Conservation (phyloP, 2,329 filamentous ascomycete species). For the Cryphonectria carpinicola region DNA sequence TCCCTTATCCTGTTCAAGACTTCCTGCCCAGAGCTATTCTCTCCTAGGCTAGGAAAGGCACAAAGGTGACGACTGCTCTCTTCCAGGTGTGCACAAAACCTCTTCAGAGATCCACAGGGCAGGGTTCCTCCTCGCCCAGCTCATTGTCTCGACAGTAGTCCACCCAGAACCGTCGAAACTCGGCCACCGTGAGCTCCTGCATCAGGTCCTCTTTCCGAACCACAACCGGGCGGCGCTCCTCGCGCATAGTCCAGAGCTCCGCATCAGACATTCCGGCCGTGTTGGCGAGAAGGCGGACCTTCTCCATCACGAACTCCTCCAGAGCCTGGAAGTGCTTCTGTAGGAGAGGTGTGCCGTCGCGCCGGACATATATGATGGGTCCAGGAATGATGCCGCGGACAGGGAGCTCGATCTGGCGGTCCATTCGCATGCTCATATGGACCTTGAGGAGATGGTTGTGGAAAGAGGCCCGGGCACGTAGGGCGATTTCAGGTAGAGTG, state of each 20-base stretch:
- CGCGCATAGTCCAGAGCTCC: neutral
- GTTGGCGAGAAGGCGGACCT: neutral
- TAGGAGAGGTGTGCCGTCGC: constrained; percentile 6
- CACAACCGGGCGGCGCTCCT: neutral
- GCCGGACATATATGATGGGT: constrained; percentile 5
- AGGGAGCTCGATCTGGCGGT: neutral
- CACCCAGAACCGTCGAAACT: neutral
- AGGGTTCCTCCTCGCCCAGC: neutral
- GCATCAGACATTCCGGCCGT: neutral
- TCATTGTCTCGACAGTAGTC: neutral
- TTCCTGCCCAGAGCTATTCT: no score
- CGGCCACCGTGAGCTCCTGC: neutral
- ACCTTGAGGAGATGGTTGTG: neutral
- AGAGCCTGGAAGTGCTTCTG: constrained; percentile 1
- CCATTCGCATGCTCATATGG: neutral
- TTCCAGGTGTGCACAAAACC: neutral
- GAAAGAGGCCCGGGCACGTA: neutral
- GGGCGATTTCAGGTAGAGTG: neutral
- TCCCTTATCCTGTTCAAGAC: no score
- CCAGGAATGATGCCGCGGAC: neutral
- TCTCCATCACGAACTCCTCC: neutral
- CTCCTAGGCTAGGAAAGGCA: neutral
- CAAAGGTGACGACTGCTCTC: no score
- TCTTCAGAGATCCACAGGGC: constrained; percentile 6
- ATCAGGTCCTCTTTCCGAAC: neutral